These are phyloP conservation scores for Xylaria sp. DNA, from an alignment of 495 filamentous ascomycete species.

Conservation along the genomic window DNA sequence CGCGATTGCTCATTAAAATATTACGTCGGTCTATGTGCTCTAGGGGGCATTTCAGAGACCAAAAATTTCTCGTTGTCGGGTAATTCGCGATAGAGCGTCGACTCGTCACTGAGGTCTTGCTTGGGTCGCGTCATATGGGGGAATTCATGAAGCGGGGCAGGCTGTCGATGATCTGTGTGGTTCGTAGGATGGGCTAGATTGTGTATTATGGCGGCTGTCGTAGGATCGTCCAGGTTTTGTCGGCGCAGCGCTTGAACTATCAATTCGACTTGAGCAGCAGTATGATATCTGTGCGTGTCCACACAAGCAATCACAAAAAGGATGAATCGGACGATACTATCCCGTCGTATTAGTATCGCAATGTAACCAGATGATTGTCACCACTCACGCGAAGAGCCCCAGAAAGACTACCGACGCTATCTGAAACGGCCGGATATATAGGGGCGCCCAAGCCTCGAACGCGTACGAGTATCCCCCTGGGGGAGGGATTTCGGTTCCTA, in stretches of 20 bases:
- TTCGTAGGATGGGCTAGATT: background rate
- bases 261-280: conserved; percentile 1
- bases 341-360: background rate
- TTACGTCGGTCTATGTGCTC: background rate
- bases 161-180: background rate
- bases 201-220: background rate
- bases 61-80: conserved; percentile 21
- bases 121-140: background rate
- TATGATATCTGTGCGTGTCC: conserved; percentile 14
- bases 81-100: conserved; percentile 8
- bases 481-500: background rate
- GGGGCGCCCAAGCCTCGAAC: background rate
- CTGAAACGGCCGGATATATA: background rate
- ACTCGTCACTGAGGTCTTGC: background rate
- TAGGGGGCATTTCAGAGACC: background rate
- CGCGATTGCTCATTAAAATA: background rate
- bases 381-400: conserved; percentile 18
- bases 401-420: conserved; percentile 1
- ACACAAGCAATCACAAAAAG: conserved; percentile 21
- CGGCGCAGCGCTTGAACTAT: conserved; percentile 15
- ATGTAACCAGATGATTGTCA: background rate
- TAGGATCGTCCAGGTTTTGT: conserved; percentile 3
- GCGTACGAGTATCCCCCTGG: background rate
- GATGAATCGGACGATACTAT: conserved; percentile 16
- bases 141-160: background rate